Evolutionary conservation across 78 protist species (phyloP).

Genomic region (Neovahlkampfia damariscottae): DNA sequence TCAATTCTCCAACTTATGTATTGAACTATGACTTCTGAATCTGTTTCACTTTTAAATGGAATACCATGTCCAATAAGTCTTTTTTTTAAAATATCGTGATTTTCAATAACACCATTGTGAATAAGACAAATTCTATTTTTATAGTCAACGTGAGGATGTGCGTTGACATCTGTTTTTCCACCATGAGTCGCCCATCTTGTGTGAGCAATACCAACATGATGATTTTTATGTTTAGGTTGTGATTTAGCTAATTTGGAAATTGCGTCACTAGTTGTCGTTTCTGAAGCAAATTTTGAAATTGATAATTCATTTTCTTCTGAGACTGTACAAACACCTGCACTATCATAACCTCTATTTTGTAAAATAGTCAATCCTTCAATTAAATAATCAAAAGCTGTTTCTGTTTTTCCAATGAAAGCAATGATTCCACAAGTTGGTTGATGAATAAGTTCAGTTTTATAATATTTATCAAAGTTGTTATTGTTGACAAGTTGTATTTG

Average conservation of each 20-base stretch:
- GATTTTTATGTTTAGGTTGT: not conserved
- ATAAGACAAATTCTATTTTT: constrained; percentile 30
- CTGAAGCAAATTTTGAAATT: constrained; percentile 15
- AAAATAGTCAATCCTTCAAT: constrained; percentile 55
- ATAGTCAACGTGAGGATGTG: constrained; percentile 55
- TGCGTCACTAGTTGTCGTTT: not conserved
- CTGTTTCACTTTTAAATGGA: constrained; percentile 67
- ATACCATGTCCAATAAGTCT: constrained; percentile 32
- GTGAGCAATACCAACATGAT: constrained; percentile 73
- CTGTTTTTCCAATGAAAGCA: constrained; percentile 31
- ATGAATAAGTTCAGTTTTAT: not conserved
- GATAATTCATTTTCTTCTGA: not conserved
- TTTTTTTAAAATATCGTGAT: constrained; percentile 30
- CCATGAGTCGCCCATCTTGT: constrained; percentile 94
- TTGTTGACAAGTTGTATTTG: no score
- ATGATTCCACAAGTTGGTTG: constrained; percentile 52
- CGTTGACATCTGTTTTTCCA: constrained; percentile 24
- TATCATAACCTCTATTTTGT: constrained; percentile 87
- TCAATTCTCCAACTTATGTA: not conserved
- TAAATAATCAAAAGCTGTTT: constrained; percentile 1
- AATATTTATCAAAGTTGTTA: no score
- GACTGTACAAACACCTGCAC: constrained; percentile 62
- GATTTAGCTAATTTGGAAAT: not conserved
- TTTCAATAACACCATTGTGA: constrained; percentile 85
- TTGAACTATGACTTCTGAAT: constrained; percentile 87